Evolutionary conservation across 176 grass and related monocot species (phyloP), one percentile per base, ranked within the genome.

Genomic region (Oryza rufipogon): DNA sequence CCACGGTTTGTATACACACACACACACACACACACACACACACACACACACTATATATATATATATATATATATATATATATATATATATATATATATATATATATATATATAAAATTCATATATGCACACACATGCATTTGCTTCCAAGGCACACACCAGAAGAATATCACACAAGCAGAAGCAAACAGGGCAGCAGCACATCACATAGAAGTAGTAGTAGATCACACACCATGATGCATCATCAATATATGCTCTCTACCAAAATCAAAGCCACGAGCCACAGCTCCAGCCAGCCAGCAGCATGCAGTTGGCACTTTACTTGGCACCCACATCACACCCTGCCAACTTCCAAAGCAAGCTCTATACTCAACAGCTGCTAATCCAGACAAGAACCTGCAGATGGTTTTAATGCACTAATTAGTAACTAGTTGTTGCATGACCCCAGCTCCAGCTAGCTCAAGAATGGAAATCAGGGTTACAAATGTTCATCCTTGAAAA

Each of bases 91-190:
- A 25, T 25, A 25, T 25, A 25, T 25, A 25, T 1, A 25, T 25
- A 25, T 25, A 25, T 25, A 25, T 25, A 25, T 58, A 9, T 48
- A 25, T 15, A 17, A 17, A 5, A 58, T 58, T 17, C 17, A 80
- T 67, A 14, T 45, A 22, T 23, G 4, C 63, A 28, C 26, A 0
- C 4, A 49, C 79, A 63, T 64, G 79, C 86, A 38, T 73, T 81
- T 44, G 49, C 63, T 80, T 85, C 82, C 71, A 89, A 89, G 64
- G 71, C 87, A 70, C 63, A 23, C 87, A 85, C 72, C 23, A 85
- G 80, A 85, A 51, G 87, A 89, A 89, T 81, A 89, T 81, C 65
- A 80, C 83, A 76, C 83, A 63, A 75, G 49, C 82, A 77, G 48
- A 64, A 71, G 63, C 83, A 72, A 81, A 76, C 73, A 48, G 16